phyloP scores from a whole-genome alignment of 1,139 yeast species.

The Kazachstania sp. region DNA sequence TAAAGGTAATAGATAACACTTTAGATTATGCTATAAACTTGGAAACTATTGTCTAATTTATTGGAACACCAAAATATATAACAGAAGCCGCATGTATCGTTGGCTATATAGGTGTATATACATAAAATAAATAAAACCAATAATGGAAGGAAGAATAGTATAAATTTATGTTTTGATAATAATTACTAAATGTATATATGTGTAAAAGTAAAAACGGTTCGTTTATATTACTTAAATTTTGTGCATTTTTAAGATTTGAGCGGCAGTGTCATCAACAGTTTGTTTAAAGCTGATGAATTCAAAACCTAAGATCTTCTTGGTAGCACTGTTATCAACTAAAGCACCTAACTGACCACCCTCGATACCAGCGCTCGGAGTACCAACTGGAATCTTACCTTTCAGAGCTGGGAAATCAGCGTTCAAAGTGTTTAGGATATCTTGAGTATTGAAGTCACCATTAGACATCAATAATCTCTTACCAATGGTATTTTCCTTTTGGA shows the following conservation, averaged over 20 bases:
- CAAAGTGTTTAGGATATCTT: constrained; percentile 31
- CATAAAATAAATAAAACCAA: background rate
- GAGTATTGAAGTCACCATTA: constrained; percentile 28
- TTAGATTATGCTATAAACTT: constrained; percentile 28
- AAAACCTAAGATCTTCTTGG: constrained; percentile 15
- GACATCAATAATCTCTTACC: constrained; percentile 11
- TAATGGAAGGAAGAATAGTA: background rate
- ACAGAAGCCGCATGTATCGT: background rate
- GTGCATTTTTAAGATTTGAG: background rate
- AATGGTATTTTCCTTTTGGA: constrained; percentile 13
- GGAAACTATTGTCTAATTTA: constrained; percentile 27
- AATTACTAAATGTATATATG: background rate
- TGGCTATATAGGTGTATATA: background rate
- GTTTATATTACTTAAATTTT: too few species aligned
- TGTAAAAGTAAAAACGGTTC: too few species aligned
- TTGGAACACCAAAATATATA: background rate
- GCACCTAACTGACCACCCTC: constrained; percentile 9
- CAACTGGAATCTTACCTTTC: constrained; percentile 27
- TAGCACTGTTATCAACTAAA: constrained; percentile 17
- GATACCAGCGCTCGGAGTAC: constrained; percentile 8
- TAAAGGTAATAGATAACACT: constrained; percentile 24
- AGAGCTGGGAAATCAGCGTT: constrained; percentile 32
- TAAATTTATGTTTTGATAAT: background rate
- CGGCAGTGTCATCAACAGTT: constrained; percentile 1
- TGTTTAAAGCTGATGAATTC: constrained; percentile 21